Conservation (phyloP, 345 rosid species). For the Salix dunnii region DNA sequence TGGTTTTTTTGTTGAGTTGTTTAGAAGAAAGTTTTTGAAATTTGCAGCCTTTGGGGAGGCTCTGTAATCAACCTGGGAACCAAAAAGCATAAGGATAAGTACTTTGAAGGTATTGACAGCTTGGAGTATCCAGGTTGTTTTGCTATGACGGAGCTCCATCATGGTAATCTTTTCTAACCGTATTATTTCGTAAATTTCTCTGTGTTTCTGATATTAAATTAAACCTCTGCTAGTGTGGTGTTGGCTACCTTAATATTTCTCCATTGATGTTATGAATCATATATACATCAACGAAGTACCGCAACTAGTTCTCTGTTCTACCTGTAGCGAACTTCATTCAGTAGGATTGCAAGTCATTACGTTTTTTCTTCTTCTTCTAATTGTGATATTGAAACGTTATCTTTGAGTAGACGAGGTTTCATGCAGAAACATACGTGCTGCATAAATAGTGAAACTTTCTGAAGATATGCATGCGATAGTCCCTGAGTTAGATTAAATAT, state of each 20-base stretch:
- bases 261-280: background rate
- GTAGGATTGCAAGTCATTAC: background rate
- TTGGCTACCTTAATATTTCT: no score
- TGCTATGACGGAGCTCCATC: constrained; percentile 99
- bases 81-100: constrained; percentile 89
- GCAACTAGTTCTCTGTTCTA: background rate
- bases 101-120: constrained; percentile 75
- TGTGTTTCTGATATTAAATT: background rate
- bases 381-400: background rate
- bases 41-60: constrained; percentile 97
- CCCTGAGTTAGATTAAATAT: background rate
- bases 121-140: constrained; percentile 91
- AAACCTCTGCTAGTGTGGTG: background rate
- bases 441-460: background rate
- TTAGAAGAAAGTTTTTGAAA: background rate
- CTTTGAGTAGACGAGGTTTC: background rate
- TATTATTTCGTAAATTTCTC: background rate
- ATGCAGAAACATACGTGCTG: background rate
- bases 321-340: background rate
- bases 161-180: constrained; percentile 46
- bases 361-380: background rate
- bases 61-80: constrained; percentile 91
- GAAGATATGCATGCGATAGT: background rate
- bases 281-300: background rate
- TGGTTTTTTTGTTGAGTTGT: background rate